A percentile compares a stretch with the other conserved stretches of the same genome.
These are phyloP conservation scores for Candida peoriensis DNA, from an alignment of 805 yeast species.

Conservation along the genomic window DNA sequence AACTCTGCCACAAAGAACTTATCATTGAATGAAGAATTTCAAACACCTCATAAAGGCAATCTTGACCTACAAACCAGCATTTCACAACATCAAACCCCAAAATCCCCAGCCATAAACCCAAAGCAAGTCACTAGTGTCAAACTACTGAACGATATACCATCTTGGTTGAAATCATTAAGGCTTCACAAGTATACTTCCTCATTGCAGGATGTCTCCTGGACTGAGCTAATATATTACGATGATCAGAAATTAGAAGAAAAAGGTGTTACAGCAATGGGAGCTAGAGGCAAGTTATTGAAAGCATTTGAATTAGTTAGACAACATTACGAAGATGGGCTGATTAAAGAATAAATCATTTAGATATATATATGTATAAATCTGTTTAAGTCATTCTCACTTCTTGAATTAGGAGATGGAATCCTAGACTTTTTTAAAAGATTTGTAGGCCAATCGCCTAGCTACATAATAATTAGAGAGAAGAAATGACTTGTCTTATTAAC, in stretches of 20 bases:
- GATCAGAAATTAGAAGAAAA: slow-evolving; percentile 66
- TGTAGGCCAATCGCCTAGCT: too few species aligned
- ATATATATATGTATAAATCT: not conserved
- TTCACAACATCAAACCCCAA: slow-evolving; percentile 17
- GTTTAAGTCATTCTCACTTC: not conserved
- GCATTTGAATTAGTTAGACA: slow-evolving; percentile 82
- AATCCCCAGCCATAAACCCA: slow-evolving; percentile 43
- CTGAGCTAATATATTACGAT: slow-evolving; percentile 62
- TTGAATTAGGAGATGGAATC: too few species aligned
- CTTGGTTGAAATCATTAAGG: slow-evolving; percentile 86
- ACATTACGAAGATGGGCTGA: slow-evolving; percentile 36
- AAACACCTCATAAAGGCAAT: slow-evolving; percentile 8
- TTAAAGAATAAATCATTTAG: slow-evolving; percentile 18
- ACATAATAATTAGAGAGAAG: too few species aligned
- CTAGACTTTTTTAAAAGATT: too few species aligned
- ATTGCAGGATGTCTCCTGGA: slow-evolving; percentile 72
- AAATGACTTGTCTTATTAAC: too few species aligned
- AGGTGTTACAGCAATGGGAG: slow-evolving; percentile 95
- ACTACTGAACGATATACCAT: slow-evolving; percentile 72
- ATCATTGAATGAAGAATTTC: slow-evolving; percentile 7
- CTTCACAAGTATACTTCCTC: slow-evolving; percentile 92
- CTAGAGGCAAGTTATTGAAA: slow-evolving; percentile 87
- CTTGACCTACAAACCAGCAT: too few species aligned
- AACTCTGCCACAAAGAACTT: slow-evolving; percentile 18
- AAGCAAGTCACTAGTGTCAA: slow-evolving; percentile 47